Evolutionary conservation across 2,329 filamentous ascomycete species (phyloP), one percentile per base, ranked within the genome.

Genomic region (Cordyceps farinosa): DNA sequence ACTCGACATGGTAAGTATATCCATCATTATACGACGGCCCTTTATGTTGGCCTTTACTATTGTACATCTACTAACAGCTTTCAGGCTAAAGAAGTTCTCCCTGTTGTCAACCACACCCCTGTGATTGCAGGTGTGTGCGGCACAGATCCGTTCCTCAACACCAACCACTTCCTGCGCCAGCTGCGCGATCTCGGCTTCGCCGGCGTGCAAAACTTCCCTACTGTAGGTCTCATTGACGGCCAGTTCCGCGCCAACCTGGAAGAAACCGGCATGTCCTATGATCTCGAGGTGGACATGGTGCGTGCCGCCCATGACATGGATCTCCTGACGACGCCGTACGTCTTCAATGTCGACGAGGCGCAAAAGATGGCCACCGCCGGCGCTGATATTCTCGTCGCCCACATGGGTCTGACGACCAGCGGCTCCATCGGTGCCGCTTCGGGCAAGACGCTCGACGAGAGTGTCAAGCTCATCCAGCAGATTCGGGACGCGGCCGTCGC

Each of bases 121-220:
- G 87, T 91, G 5, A 79, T 91, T 0, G 88, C 89, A 1, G 88
- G 89, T 1, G 86, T 91, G 27, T 91, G 88, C 70, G 88, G 83
- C 13, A 89, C 87, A 0, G 88, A 91, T 65, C 89, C 88, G 0
- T 90, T 90, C 74, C 80, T 85, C 36, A 78, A 82, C 63, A 89
- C 90, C 71, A 75, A 80, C 2, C 70, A 73, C 5, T 90, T 91
- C 69, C 77, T 90, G 17, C 70, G 72, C 22, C 81, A 90, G 70
- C 76, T 91, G 42, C 81, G 82, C 61, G 80, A 80, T 1, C 73
- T 89, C 17, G 88, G 88, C 0, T 90, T 91, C 66, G 83, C 84
- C 1, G 89, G 89, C 1, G 81, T 90, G 15, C 88, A 91, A 72
- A 91, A 91, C 69, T 91, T 91, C 70, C 88, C 88, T 1, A 90